These are phyloP conservation scores for Radiomyces spectabilis DNA, from an alignment of 192 early-diverging fungal species.

Conservation along the genomic window DNA sequence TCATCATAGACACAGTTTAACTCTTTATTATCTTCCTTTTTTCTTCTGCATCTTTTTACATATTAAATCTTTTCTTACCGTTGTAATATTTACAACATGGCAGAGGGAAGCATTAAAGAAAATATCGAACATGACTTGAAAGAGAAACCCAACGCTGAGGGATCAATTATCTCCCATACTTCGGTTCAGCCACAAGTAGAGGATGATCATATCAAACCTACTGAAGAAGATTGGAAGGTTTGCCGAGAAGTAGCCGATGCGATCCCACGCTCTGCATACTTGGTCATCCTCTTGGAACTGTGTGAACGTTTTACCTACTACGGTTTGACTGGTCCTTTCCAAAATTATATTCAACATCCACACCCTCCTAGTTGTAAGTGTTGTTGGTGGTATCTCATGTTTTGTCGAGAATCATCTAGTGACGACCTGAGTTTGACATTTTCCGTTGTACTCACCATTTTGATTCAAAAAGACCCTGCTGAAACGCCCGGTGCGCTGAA, in stretches of 20 bases:
- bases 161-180: too few species aligned
- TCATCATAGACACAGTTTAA: neutral
- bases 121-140: neutral
- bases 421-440: neutral
- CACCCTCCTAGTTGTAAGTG: constrained; percentile 25
- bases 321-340: constrained; percentile 52
- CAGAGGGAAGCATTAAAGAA: neutral
- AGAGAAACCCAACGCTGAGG: too few species aligned
- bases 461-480: constrained; percentile 30
- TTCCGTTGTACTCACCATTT: neutral
- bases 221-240: constrained; percentile 44
- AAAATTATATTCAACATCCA: constrained; percentile 50
- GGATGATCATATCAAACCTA: constrained; percentile 42
- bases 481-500: constrained; percentile 43
- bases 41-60: neutral
- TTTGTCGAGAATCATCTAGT: neutral
- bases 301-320: constrained; percentile 65
- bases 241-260: constrained; percentile 51
- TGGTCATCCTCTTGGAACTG: constrained; percentile 53
- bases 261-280: constrained; percentile 46
- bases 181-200: neutral
- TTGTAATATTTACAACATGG: neutral
- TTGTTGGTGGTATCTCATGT: neutral
- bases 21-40: neutral
- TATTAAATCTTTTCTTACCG: neutral